Evolutionary conservation across 2,329 filamentous ascomycete species (phyloP).

Genomic region (Fusarium stilboides): DNA sequence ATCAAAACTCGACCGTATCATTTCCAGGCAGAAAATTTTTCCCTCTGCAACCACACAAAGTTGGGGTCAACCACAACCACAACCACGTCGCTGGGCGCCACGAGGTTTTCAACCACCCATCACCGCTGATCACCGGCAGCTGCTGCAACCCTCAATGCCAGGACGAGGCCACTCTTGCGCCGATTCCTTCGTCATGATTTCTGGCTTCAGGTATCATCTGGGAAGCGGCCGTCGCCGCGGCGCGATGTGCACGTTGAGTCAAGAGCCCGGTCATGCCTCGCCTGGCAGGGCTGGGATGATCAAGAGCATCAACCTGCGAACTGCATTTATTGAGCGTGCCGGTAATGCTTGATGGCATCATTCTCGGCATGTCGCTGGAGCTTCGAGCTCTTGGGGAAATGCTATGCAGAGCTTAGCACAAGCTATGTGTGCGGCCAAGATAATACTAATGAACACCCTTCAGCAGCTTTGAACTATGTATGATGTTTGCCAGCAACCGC

Average conservation of each 20-base stretch:
- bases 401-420: conserved; percentile 5
- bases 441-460: conserved; percentile 25
- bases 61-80: conserved; percentile 37
- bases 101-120: conserved; percentile 31
- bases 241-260: neutral
- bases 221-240: conserved; percentile 23
- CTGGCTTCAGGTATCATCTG: conserved; percentile 12
- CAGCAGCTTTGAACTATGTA: conserved; percentile 8
- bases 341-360: conserved; percentile 20
- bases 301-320: conserved; percentile 3
- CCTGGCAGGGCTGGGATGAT: conserved; percentile 11
- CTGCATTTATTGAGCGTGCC: neutral
- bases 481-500: conserved; percentile 55
- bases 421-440: neutral
- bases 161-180: conserved; percentile 12
- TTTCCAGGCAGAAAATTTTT: conserved; percentile 31
- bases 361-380: neutral
- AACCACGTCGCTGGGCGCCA: conserved; percentile 37
- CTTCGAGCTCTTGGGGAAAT: neutral
- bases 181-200: conserved; percentile 21
- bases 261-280: neutral
- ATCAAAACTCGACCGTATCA: conserved; percentile 49
- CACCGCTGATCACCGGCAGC: conserved; percentile 41
- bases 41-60: conserved; percentile 46
- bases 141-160: conserved; percentile 36